Evolutionary conservation across 1,139 yeast genomes (phyloP), one percentile per base, ranked within the genome.

Genomic region (Starmera stellimalicola): DNA sequence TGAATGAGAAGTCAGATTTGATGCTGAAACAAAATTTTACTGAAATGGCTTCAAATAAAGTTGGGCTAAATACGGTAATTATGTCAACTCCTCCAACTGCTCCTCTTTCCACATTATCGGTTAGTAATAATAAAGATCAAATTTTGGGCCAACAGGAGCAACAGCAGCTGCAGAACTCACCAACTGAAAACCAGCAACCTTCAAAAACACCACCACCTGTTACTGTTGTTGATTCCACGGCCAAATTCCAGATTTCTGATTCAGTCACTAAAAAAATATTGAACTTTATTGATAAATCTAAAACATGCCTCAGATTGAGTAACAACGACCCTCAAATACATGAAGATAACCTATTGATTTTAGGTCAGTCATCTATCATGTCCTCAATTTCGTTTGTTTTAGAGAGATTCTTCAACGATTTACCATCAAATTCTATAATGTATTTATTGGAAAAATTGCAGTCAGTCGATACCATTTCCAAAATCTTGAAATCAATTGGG

Each of bases 341-440:
- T 23, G 50, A 48, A 26, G 44, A 47, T 7, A 70, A 74, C 40
- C 48, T 77, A 7, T 74, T 69, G 45, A 64, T 58, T 18, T 54
- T 82, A 30, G 94, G 94, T 0, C 65, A 68, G 36, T 59, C 72
- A 4, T 60, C 77, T 5, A 62, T 78, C 5, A 53, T 65, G 3
- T 61, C 80, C 1, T 63, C 81, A 3, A 65, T 78, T 6, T 65
- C 80, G 4, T 74, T 69, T 47, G 70, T 80, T 12, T 61, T 80
- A 33, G 87, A 78, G 41, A 62, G 72, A 41, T 72, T 73, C 50
- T 67, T 66, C 43, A 59, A 58, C 28, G 65, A 65, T 38, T 47
- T 66, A 23, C 54, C 63, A 12, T 55, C 60, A 3, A 63, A 65
- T 8, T 68, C 85, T 4, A 59, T 71, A 35, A 73, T 73, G 22